Evolutionary conservation across 345 rosid genomes (phyloP), one percentile per base, ranked within the genome.

Genomic region (Melastoma malabathricum): DNA sequence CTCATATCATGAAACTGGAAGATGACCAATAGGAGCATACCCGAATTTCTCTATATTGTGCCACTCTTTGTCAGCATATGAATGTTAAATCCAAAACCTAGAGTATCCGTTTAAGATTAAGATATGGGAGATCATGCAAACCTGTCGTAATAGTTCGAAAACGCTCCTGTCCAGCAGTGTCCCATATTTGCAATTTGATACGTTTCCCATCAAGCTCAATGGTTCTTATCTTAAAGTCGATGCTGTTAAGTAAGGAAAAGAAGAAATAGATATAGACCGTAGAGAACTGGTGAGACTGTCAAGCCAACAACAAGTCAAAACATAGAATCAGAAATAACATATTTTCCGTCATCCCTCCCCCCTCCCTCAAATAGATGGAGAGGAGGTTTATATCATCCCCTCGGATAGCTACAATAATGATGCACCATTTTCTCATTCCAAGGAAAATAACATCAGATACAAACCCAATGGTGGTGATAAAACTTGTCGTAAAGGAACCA

Each of bases 401-500:
- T 43, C 44, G 31, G 43, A 31, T 31, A 31, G 2, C 14, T 31
- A 31, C 14, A 31, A 34, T 19, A 2, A 17, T 15, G 41, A 51
- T 31, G 41, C n/a, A 3, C 27, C 13, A 51, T 51, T 29, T 29
- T 29, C 38, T 4, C 38, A 29, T 29, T 29, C 2, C 9, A 14
- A 17, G 14, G 43, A 38, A 55, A 55, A 20, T 14, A 44, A 22
- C n/a, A 54, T 39, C 39, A 14, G 55, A 53, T 56, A 63, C 57
- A n/a, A 50, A 89, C 97, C 97, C 97, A 58, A 89, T 89, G 34
- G 97, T 89, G 48, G 97, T 89, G 71, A 89, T 89, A 76, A 89
- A 89, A 75, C 93, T 89, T 51, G 95, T 89, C 14, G 97, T 89
- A 66, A 89, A 89, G 50, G 97, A 89, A 52, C 97, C 97, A 71